These are phyloP conservation scores for Westerdykella ornata DNA, from an alignment of 2,329 filamentous ascomycete species.

Conservation along the genomic window DNA sequence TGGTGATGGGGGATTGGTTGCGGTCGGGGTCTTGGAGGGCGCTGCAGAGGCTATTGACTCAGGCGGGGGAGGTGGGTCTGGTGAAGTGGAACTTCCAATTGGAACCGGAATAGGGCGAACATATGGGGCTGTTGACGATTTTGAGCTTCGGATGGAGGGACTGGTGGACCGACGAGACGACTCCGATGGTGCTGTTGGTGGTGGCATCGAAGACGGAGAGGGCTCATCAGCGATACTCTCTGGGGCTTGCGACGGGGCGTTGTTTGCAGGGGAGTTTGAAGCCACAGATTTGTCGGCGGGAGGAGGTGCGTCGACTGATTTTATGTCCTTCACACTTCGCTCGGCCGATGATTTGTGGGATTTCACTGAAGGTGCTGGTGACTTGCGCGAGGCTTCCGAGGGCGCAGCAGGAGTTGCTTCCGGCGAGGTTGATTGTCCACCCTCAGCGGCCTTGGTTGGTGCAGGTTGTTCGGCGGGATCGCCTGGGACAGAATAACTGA, in stretches of 20 bases:
- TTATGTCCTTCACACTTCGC: neutral
- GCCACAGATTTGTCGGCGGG: neutral
- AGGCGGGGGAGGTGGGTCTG: slow-evolving; percentile 4
- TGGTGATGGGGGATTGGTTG: slow-evolving; percentile 4
- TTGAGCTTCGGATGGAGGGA: neutral
- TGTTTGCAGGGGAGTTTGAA: neutral
- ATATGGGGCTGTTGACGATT: neutral
- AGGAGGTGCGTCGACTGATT: neutral
- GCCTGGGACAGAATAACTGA: slow-evolving; percentile 14
- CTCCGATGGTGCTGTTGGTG: neutral
- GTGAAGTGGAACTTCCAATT: neutral
- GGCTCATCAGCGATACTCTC: neutral
- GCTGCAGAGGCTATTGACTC: neutral
- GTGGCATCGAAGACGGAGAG: neutral
- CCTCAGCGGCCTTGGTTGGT: neutral
- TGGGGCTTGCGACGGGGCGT: neutral
- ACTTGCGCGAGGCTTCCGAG: neutral
- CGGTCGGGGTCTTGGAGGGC: neutral
- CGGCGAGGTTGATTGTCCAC: neutral
- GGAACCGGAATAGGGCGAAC: neutral
- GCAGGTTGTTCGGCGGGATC: neutral
- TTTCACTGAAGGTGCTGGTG: neutral
- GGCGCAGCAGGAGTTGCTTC: neutral
- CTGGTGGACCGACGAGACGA: neutral
- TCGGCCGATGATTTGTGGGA: neutral